These are phyloP conservation scores for Phaeoacremonium minimum DNA, from an alignment of 2,329 filamentous ascomycete species.

Conservation along the genomic window DNA sequence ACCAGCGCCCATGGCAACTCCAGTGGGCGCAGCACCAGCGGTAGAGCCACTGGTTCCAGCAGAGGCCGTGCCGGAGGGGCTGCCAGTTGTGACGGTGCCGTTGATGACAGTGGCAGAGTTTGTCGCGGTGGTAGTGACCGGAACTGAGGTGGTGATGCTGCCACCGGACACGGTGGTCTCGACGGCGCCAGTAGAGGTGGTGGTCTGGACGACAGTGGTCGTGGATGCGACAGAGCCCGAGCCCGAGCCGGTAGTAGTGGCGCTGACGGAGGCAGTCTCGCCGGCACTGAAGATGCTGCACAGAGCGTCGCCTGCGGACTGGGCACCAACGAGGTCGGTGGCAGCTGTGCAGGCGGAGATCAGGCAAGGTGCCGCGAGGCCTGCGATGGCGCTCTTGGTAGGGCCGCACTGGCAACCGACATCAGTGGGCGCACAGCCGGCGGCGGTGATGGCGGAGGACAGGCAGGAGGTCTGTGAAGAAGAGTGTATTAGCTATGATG, in stretches of 20 bases:
- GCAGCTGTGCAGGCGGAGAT: conserved; percentile 19
- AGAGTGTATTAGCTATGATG: not conserved
- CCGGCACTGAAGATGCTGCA: conserved; percentile 23
- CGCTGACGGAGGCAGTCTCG: conserved; percentile 3
- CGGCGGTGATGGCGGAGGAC: conserved; percentile 35
- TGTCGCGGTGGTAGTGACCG: conserved; percentile 3
- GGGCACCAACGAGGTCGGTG: conserved; percentile 19
- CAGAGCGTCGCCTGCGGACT: conserved; percentile 21
- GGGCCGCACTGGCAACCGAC: conserved; percentile 45
- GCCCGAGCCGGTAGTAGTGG: conserved; percentile 4
- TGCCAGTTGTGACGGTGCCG: conserved; percentile 8
- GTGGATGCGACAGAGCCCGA: not conserved
- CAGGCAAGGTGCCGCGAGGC: conserved; percentile 23
- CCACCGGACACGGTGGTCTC: too few relatives aligned
- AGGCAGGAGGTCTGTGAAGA: conserved; percentile 38
- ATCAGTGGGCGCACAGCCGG: conserved; percentile 41
- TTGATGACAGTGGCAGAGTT: conserved; percentile 3
- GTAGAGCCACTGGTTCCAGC: not conserved
- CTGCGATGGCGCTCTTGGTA: conserved; percentile 22
- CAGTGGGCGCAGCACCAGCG: conserved; percentile 1
- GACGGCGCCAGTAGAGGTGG: conserved; percentile 1
- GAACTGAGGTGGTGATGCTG: too few relatives aligned
- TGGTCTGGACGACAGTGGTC: not conserved
- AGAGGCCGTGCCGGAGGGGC: not conserved
- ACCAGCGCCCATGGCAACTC: not conserved